These are phyloP conservation scores for Russula vinacea DNA, from an alignment of 768 basidiomycete species.

Conservation along the genomic window DNA sequence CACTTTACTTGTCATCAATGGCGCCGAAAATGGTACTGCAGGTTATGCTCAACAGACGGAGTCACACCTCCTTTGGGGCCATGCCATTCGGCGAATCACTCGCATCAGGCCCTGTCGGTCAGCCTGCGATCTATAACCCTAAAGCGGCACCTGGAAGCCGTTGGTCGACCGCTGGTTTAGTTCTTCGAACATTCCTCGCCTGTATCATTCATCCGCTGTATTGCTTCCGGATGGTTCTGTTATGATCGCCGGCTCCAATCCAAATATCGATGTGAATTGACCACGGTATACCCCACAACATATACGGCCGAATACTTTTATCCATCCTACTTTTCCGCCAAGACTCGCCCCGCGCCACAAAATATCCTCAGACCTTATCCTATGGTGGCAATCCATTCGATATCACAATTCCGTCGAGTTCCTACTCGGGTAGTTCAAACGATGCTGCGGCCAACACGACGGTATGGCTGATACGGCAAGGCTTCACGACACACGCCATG, in stretches of 20 bases:
- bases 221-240: conserved; percentile 85
- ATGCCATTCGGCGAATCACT: conserved; percentile 74
- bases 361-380: conserved; percentile 52
- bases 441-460: conserved; percentile 68
- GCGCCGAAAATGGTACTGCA: conserved; percentile 80
- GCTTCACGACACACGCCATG: conserved; percentile 82
- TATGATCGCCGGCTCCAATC: conserved; percentile 87
- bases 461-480: conserved; percentile 77
- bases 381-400: conserved; percentile 58
- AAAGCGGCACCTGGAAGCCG: conserved; percentile 63
- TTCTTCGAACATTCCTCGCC: conserved; percentile 63
- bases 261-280: conserved; percentile 77
- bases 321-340: conserved; percentile 64
- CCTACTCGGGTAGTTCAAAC: conserved; percentile 64
- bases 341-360: conserved; percentile 61
- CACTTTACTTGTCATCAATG: conserved; percentile 74
- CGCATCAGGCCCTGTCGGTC: conserved; percentile 73
- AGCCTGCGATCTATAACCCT: conserved; percentile 81
- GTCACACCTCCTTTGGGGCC: conserved; percentile 37
- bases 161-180: conserved; percentile 68
- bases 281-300: conserved; percentile 63
- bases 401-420: conserved; percentile 59
- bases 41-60: conserved; percentile 65
- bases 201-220: conserved; percentile 90
- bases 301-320: conserved; percentile 51